Evolutionary conservation across 306 rosid species (phyloP).

Genomic region (Glycyrrhiza uralensis): DNA sequence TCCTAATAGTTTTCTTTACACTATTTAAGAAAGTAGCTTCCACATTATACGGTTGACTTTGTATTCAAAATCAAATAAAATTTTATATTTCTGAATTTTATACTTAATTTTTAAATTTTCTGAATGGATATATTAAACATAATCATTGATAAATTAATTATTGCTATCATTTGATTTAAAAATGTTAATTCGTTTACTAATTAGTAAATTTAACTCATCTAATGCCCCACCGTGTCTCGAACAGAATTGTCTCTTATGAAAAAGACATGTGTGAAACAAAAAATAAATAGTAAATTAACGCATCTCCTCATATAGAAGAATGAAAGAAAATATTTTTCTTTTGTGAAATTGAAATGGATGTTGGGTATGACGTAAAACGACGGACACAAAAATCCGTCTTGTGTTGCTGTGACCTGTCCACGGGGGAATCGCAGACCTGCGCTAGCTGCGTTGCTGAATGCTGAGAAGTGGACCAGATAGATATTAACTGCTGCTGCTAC

Average conservation of each 20-base stretch:
- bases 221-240: no score
- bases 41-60: background rate
- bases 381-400: background rate
- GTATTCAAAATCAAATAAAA: no score
- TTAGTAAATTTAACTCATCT: no score
- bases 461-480: constrained; percentile 46
- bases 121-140: no score
- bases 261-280: no score
- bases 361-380: background rate
- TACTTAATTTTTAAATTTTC: no score
- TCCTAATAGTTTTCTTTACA: background rate
- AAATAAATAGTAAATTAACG: no score
- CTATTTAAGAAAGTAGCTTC: background rate
- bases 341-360: background rate
- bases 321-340: background rate
- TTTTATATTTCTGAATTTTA: no score
- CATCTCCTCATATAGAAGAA: background rate
- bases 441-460: constrained; percentile 5
- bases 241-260: no score
- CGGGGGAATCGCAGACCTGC: constrained; percentile 46
- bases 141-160: no score
- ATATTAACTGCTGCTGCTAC: constrained; percentile 52
- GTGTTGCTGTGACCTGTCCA: constrained; percentile 32
- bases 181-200: no score
- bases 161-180: no score